Conservation (phyloP, 2,329 filamentous ascomycete species). For the Lasiodiplodia gonubiensis region DNA sequence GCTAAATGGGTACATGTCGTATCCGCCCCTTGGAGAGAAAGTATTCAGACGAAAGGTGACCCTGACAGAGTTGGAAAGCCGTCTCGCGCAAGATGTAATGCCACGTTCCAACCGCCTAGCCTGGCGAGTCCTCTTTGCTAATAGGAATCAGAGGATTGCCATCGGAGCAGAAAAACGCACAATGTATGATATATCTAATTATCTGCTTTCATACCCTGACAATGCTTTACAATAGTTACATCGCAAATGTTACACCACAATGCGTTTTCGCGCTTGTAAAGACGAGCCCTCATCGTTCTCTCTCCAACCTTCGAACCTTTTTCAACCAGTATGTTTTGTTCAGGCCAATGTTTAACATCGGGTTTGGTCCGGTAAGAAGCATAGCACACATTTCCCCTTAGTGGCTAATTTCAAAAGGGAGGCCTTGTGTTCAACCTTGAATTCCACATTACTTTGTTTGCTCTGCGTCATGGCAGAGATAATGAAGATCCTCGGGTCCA, state of each 20-base stretch:
- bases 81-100: background rate
- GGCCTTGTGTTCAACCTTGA: too few species aligned
- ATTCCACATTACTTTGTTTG: too few species aligned
- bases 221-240: background rate
- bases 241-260: background rate
- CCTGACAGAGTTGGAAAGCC: background rate
- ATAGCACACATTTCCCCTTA: too few species aligned
- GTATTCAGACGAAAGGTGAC: background rate
- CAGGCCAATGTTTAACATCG: too few species aligned
- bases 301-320: background rate
- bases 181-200: background rate
- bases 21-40: background rate
- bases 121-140: too few species aligned
- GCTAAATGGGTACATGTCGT: background rate
- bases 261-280: background rate
- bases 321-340: too few species aligned
- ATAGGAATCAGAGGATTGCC: background rate
- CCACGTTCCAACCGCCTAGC: too few species aligned
- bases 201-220: background rate
- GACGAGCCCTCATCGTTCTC: background rate
- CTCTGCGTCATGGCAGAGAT: too few species aligned
- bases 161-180: background rate
- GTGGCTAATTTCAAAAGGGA: too few species aligned
- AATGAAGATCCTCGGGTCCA: too few species aligned
- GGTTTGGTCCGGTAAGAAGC: too few species aligned